Base-by-base conservation (phyloP, 1,284 basidiomycete genomes). In the Cryptococcus sp. region DNA sequence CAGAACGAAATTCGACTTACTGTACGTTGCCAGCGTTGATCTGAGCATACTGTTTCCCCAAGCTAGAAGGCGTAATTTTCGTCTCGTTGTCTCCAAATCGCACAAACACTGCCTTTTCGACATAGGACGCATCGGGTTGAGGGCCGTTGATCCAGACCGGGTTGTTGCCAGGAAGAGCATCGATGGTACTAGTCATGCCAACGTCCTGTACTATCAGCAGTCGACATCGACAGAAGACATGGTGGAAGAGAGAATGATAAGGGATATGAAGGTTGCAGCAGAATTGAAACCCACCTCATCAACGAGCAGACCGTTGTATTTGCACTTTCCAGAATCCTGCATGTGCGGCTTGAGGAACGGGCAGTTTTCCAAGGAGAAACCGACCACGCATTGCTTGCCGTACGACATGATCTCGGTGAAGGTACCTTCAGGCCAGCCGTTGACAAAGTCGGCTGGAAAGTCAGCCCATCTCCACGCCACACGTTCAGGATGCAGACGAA, bases 131-230 rank as follows among this genome's bases (percentile, higher is more conserved):
- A 28, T 45, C 32, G n/a, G 46, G 24, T 11, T 16, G 39, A 16
- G 44, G 44, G 12, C 45, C 24, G 11, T 35, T 38, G 10, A 44
- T 54, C 35, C 43, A 60, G 16, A 59, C 12, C 1, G 58, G 59
- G 38, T 63, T 63, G 38, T 59, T 52, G 3, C 60, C 60, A 12
- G 60, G 60, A 4, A 63, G 34, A 23, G 40, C 51, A n/a, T 45
- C 42, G 31, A 62, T 16, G 7, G 46, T 22, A 12, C 40, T 38
- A 14, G 35, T 50, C n/a, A 37, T 19, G 5, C 53, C 55, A 16
- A 51, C 51, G 9, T 57, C 51, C 54, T 54, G 36, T 32, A 26
- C 10, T n/a, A n/a, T n/a, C n/a, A n/a, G n/a, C n/a, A n/a, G n/a
- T n/a, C n/a, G n/a, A n/a, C n/a, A n/a, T n/a, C n/a, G n/a, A n/a